These are phyloP conservation scores for Oidiodendron maius DNA, from an alignment of 495 filamentous ascomycete species.

Conservation along the genomic window DNA sequence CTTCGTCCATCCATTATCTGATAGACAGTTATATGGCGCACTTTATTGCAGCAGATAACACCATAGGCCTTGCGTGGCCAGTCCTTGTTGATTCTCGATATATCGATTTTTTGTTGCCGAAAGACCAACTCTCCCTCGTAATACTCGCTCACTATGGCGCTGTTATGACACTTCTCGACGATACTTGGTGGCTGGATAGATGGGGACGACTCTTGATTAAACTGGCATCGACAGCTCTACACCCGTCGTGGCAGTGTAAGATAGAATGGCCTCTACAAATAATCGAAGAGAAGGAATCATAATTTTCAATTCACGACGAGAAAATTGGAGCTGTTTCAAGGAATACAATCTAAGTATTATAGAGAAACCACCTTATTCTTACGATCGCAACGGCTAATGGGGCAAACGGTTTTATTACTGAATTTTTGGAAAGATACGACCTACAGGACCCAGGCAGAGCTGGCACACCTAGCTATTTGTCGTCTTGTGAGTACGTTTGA, in stretches of 20 bases:
- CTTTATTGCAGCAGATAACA: not conserved
- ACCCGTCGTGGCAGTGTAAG: not conserved
- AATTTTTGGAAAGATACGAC: too few relatives aligned
- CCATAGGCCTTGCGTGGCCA: slow-evolving; percentile 1
- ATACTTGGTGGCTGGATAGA: slow-evolving; percentile 1
- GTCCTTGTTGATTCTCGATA: slow-evolving; percentile 1
- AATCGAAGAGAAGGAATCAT: too few relatives aligned
- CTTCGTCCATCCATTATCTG: not conserved
- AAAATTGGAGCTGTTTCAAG: too few relatives aligned
- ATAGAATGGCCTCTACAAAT: not conserved
- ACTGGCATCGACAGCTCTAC: not conserved
- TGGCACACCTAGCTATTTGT: too few relatives aligned
- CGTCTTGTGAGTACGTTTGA: too few relatives aligned
- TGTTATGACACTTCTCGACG: not conserved
- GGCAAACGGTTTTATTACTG: too few relatives aligned
- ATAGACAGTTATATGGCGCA: not conserved
- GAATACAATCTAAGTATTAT: too few relatives aligned
- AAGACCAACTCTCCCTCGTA: slow-evolving; percentile 1
- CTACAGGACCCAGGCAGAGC: too few relatives aligned
- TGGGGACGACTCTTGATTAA: not conserved
- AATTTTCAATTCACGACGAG: too few relatives aligned
- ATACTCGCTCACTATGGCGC: slow-evolving; percentile 5
- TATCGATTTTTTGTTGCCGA: not conserved
- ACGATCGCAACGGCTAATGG: too few relatives aligned
- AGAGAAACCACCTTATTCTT: too few relatives aligned